Conservation (phyloP, 495 filamentous ascomycete species). For the Aspergillus saccharolyticus region DNA sequence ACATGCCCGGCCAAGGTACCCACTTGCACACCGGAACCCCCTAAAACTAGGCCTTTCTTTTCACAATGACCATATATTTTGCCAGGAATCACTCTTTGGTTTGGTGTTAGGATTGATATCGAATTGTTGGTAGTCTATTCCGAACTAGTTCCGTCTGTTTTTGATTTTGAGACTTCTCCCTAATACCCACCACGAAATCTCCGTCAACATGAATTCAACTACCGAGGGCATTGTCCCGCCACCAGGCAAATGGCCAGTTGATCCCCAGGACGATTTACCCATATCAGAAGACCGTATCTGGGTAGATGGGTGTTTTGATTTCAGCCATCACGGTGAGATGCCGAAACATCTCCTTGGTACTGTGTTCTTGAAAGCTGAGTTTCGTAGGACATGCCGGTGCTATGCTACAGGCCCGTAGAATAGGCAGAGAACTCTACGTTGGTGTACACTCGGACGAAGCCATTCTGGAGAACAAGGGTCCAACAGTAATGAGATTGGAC, state of each 20-base stretch:
- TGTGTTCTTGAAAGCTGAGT: conserved; percentile 13
- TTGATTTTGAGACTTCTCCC: not conserved
- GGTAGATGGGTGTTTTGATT: conserved; percentile 99
- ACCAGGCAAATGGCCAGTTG: conserved; percentile 60
- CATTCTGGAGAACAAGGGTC: conserved; percentile 94
- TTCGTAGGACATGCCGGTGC: conserved; percentile 84
- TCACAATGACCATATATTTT: no score
- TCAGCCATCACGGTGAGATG: conserved; percentile 82
- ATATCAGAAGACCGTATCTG: conserved; percentile 74
- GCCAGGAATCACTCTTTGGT: no score
- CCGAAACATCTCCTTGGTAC: not conserved
- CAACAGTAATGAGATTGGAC: conserved; percentile 89
- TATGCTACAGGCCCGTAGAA: conserved; percentile 84
- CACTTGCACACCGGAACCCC: no score
- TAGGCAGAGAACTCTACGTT: conserved; percentile 82
- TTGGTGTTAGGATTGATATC: no score
- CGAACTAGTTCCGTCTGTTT: no score
- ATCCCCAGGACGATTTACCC: conserved; percentile 57
- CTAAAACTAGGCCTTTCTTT: no score
- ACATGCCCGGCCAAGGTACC: no score
- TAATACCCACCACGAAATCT: not conserved
- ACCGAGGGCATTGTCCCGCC: conserved; percentile 34
- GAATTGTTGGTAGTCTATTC: no score
- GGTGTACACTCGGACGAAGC: conserved; percentile 93
- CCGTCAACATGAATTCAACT: conserved; percentile 19